Evolutionary conservation across 768 basidiomycete species (phyloP).

Genomic region (Mrakia hoshinonis): DNA sequence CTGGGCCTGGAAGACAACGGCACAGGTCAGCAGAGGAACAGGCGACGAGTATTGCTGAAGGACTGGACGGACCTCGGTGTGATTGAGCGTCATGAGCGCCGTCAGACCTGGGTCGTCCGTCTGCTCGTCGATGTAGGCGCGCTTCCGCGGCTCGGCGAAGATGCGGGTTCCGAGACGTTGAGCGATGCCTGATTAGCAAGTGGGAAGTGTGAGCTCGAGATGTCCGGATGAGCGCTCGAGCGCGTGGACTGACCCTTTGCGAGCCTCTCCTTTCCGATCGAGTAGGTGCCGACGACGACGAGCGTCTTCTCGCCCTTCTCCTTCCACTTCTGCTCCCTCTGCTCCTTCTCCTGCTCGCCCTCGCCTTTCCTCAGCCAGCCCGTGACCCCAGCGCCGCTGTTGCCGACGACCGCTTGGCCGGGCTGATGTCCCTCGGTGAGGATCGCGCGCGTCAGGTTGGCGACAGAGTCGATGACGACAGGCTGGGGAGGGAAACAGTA

Average conservation of each 20-base stretch:
- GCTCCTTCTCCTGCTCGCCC: constrained; percentile 34
- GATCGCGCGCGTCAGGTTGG: constrained; percentile 61
- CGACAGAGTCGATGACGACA: constrained; percentile 87
- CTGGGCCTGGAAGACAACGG: constrained; percentile 40
- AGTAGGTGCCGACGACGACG: constrained; percentile 59
- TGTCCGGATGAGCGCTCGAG: background rate
- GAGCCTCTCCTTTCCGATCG: constrained; percentile 93
- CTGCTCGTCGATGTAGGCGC: constrained; percentile 54
- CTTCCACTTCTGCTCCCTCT: constrained; percentile 31
- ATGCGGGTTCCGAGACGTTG: constrained; percentile 69
- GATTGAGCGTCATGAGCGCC: constrained; percentile 64
- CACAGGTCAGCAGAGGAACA: background rate
- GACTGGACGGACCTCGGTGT: constrained; percentile 46
- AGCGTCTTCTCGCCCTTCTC: constrained; percentile 34
- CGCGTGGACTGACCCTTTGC: constrained; percentile 64
- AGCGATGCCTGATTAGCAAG: constrained; percentile 60
- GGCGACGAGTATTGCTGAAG: background rate
- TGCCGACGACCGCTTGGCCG: constrained; percentile 29
- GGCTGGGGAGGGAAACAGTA: constrained; percentile 94
- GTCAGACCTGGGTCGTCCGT: constrained; percentile 65
- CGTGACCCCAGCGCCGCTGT: background rate
- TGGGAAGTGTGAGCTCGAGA: no score
- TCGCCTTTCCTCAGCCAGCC: constrained; percentile 42
- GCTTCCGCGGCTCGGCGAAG: constrained; percentile 80
- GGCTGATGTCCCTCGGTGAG: constrained; percentile 43